Percentiles rank a stretch among this genome's conserved stretches.
Conservation (phyloP, 2,329 filamentous ascomycete species). For the Beauveria medogensis region DNA sequence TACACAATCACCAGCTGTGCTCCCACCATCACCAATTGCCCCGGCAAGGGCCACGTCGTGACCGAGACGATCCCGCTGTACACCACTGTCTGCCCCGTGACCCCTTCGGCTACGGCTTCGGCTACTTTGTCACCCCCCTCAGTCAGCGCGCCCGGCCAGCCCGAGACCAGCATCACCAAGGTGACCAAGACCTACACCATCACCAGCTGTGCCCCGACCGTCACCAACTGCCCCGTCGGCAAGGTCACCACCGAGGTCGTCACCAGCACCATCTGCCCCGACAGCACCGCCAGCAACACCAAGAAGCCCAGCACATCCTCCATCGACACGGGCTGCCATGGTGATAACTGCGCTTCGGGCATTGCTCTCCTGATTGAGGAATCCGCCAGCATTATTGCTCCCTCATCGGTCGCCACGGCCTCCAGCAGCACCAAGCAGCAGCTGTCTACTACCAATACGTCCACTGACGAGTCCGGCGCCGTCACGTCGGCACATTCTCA, state of each 20-base stretch:
- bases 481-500: not conserved
- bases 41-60: slow-evolving; percentile 10
- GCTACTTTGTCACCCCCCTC: not conserved
- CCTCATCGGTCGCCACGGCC: not conserved
- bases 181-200: slow-evolving; percentile 21
- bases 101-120: not conserved
- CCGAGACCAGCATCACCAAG: slow-evolving; percentile 7
- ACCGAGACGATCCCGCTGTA: slow-evolving; percentile 8
- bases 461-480: not conserved
- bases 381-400: not conserved
- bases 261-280: not conserved
- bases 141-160: slow-evolving; percentile 13
- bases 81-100: slow-evolving; percentile 4
- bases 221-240: slow-evolving; percentile 25
- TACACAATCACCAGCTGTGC: slow-evolving; percentile 26
- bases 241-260: slow-evolving; percentile 19
- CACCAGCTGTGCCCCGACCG: slow-evolving; percentile 22
- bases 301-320: not conserved
- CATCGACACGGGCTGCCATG: not conserved
- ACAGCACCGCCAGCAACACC: not conserved
- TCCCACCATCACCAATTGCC: slow-evolving; percentile 23
- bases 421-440: not conserved
- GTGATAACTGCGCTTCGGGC: not conserved
- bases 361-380: not conserved
- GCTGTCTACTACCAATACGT: not conserved